phyloP scores from a whole-genome alignment of 768 basidiomycete genomes.

The Myochromella boudieri region DNA sequence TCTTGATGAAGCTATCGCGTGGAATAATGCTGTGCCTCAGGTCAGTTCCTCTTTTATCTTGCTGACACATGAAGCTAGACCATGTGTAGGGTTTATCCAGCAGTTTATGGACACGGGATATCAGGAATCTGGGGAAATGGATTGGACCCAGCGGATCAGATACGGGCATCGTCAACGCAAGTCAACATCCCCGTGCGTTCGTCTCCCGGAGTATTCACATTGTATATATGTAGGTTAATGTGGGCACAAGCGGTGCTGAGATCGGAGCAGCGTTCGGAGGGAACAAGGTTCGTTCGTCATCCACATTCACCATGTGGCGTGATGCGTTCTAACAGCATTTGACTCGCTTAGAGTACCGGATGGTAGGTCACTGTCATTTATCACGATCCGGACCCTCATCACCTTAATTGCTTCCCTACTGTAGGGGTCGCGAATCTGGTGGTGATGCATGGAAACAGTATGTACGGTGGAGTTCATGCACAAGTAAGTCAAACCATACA shows the following conservation, averaged over 20 bases:
- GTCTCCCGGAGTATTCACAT: slow-evolving; percentile 8
- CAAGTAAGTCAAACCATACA: slow-evolving; percentile 38
- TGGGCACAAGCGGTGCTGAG: slow-evolving; percentile 60
- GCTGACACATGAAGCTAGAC: slow-evolving; percentile 13
- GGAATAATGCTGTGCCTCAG: slow-evolving; percentile 90
- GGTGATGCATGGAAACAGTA: slow-evolving; percentile 99
- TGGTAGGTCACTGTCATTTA: slow-evolving; percentile 49
- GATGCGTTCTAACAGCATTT: slow-evolving; percentile 17
- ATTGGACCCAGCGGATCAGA: slow-evolving; percentile 89
- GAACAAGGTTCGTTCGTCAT: slow-evolving; percentile 66
- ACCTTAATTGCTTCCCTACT: slow-evolving; percentile 14
- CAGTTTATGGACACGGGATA: slow-evolving; percentile 85
- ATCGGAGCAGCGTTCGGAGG: slow-evolving; percentile 89
- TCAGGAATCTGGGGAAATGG: slow-evolving; percentile 87
- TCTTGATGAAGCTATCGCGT: slow-evolving; percentile 81
- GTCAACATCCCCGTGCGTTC: slow-evolving; percentile 26
- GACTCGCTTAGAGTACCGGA: slow-evolving; percentile 65
- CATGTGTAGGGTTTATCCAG: slow-evolving; percentile 74
- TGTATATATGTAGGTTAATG: slow-evolving; percentile 44
- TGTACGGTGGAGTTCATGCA: slow-evolving; percentile 89
- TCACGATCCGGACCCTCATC: background rate
- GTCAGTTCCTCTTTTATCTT: slow-evolving; percentile 26
- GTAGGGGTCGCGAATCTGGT: slow-evolving; percentile 92
- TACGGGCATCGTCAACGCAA: slow-evolving; percentile 88
- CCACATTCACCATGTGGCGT: slow-evolving; percentile 16